Evolutionary conservation across 1,139 yeast species (phyloP).

Genomic region (Trichomonascaceae sp.): DNA sequence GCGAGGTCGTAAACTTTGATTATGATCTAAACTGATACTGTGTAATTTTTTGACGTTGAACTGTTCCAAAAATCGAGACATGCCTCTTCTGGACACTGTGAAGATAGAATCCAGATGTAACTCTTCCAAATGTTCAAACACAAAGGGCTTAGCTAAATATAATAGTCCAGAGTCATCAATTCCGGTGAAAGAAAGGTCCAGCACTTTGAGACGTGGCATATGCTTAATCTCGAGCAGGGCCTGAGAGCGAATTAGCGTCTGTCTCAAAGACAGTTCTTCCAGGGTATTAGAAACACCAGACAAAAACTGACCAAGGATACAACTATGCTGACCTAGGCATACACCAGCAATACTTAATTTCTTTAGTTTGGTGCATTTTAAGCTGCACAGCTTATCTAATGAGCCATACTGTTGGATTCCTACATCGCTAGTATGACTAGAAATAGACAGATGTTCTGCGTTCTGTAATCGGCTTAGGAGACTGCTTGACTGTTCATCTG

Average conservation of each 20-base stretch:
- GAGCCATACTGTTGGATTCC: neutral
- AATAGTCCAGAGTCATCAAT: constrained; percentile 12
- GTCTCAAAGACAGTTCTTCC: constrained; percentile 11
- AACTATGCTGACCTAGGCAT: neutral
- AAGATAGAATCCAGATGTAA: constrained; percentile 14
- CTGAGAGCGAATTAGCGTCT: constrained; percentile 12
- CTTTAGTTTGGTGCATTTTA: neutral
- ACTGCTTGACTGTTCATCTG: neutral
- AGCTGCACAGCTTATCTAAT: neutral
- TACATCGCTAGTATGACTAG: neutral
- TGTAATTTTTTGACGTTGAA: neutral
- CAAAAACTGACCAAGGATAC: neutral
- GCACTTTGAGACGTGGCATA: constrained; percentile 6
- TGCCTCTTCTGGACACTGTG: constrained; percentile 10
- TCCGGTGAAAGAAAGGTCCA: constrained; percentile 15
- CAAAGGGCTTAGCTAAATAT: constrained; percentile 2
- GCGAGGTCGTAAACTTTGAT: constrained; percentile 13
- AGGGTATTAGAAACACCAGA: neutral
- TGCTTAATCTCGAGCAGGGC: constrained; percentile 9
- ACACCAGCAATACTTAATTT: neutral
- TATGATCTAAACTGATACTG: constrained; percentile 6
- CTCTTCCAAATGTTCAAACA: constrained; percentile 8
- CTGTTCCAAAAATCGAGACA: neutral
- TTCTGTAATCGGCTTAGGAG: neutral
- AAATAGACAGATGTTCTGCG: neutral